These are phyloP conservation scores for Blastobotrys mokoenaii DNA, from an alignment of 805 yeast species.

Conservation along the genomic window DNA sequence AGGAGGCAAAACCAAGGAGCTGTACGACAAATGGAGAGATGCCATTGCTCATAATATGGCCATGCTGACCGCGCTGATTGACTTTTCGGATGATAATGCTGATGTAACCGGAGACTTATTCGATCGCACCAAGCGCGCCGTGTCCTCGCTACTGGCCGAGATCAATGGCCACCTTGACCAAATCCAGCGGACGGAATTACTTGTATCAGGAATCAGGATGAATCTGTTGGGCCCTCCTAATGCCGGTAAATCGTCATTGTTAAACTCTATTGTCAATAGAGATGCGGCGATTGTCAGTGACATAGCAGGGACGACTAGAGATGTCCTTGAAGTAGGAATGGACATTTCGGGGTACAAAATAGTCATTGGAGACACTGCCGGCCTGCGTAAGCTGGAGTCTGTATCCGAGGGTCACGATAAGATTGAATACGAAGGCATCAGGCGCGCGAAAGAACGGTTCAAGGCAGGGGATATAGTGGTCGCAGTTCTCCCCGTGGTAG, in stretches of 20 bases:
- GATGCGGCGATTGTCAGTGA: constrained; percentile 88
- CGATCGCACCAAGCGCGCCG: constrained; percentile 37
- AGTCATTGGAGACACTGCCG: constrained; percentile 87
- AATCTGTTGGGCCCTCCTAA: constrained; percentile 86
- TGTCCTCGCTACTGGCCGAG: constrained; percentile 37
- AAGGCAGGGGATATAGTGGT: constrained; percentile 57
- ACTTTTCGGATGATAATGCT: constrained; percentile 87
- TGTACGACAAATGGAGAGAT: constrained; percentile 60
- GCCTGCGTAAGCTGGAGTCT: constrained; percentile 45
- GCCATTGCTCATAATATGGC: constrained; percentile 61
- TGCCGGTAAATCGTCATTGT: constrained; percentile 87
- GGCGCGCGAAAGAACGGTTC: constrained; percentile 58
- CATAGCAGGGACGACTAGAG: constrained; percentile 92
- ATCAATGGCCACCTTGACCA: constrained; percentile 32
- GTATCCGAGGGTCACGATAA: constrained; percentile 20
- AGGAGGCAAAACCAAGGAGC: constrained; percentile 51
- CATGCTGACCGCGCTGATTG: constrained; percentile 76
- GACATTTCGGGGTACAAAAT: constrained; percentile 81
- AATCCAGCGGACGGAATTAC: constrained; percentile 34
- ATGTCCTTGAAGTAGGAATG: constrained; percentile 69
- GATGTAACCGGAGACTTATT: constrained; percentile 35
- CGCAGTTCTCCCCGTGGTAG: constrained; percentile 35
- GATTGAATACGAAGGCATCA: constrained; percentile 75
- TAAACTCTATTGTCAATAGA: constrained; percentile 66
- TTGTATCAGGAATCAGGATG: constrained; percentile 64